Evolutionary conservation across 2,329 filamentous ascomycete genomes (phyloP), one percentile per base, ranked within the genome.

Genomic region (Pseudogymnoascus sp.): DNA sequence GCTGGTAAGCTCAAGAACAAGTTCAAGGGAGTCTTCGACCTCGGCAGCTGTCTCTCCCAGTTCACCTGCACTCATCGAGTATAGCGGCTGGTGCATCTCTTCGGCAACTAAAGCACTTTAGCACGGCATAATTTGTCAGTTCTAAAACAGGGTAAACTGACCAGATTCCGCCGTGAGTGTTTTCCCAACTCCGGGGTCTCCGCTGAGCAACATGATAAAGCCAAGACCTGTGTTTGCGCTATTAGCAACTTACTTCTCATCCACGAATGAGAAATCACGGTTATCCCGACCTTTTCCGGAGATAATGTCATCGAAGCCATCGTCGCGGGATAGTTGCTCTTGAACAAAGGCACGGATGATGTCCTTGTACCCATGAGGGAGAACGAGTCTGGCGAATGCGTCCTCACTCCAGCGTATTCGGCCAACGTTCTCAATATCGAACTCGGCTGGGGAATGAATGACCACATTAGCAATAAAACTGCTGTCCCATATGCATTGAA

Each of bases 1-100:
- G 65, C 89, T 85, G 1, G 89, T 88, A 65, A 93, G 86, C 70
- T 90, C 86, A 65, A 93, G 81, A 63, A 89, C 88, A 64, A 83
- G 67, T 61, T 83, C 69, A 82, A 84, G 33, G 91, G 79, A 68
- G 86, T 85, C 10, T 77, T 77, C 72, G 91, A 89, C 0, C 92
- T 80, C 19, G 81, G 81, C 65, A 81, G 79, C 0, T 85, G 82
- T 63, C 86, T 82, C 3, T 84, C 89, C 89, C 0, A 93, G 80
- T 70, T 92, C 89, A 31, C 88, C 89, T 0, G 88, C 87, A 67
- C 75, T 77, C 61, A 84, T 76, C 35, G 75, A 77, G 67, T 82
- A 81, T 3, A 84, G 75, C 1, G 81, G 82, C 35, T 77, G 75
- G 38, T 73, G 73, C 66, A 79, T 77, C 66, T 76, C 75, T 71